A percentile compares a stretch with the other conserved stretches of the same genome.
Conservation (phyloP, 495 filamentous ascomycete species). For the Aspergillus steynii region DNA sequence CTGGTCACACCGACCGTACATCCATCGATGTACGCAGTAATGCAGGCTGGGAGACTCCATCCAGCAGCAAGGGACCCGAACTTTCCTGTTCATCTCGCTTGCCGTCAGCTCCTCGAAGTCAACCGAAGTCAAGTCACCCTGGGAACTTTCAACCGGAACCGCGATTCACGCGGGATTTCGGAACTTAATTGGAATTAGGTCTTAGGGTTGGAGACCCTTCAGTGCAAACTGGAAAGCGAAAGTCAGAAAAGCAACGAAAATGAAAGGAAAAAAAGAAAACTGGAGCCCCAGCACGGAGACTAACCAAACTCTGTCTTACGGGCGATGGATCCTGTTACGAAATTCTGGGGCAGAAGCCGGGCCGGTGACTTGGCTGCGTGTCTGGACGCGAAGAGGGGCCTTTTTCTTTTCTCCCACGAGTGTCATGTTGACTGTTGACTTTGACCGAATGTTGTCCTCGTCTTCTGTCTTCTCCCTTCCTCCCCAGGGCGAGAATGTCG, state of each 20-base stretch:
- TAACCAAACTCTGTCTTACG: slow-evolving; percentile 13
- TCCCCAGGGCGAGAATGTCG: neutral
- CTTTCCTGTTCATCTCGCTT: neutral
- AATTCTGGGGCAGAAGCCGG: slow-evolving; percentile 19
- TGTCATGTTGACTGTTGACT: neutral
- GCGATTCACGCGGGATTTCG: slow-evolving; percentile 12
- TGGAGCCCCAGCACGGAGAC: slow-evolving; percentile 10
- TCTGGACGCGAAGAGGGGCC: neutral
- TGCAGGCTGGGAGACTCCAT: neutral
- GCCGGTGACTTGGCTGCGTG: slow-evolving; percentile 9
- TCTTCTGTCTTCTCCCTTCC: neutral
- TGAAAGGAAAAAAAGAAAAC: slow-evolving; percentile 5
- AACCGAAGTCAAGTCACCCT: neutral
- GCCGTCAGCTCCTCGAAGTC: neutral
- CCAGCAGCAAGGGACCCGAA: slow-evolving; percentile 4
- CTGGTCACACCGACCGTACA: neutral
- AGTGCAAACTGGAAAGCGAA: neutral
- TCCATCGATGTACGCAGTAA: neutral
- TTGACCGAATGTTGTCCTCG: neutral
- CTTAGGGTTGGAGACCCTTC: slow-evolving; percentile 1
- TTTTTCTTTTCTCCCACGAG: neutral
- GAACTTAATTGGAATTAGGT: slow-evolving; percentile 1
- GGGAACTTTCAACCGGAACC: slow-evolving; percentile 5
- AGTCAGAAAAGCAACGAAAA: neutral
- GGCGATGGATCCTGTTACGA: slow-evolving; percentile 24